Conservation (phyloP, 768 basidiomycete genomes). For the Boletus pseudo-olivaceus region DNA sequence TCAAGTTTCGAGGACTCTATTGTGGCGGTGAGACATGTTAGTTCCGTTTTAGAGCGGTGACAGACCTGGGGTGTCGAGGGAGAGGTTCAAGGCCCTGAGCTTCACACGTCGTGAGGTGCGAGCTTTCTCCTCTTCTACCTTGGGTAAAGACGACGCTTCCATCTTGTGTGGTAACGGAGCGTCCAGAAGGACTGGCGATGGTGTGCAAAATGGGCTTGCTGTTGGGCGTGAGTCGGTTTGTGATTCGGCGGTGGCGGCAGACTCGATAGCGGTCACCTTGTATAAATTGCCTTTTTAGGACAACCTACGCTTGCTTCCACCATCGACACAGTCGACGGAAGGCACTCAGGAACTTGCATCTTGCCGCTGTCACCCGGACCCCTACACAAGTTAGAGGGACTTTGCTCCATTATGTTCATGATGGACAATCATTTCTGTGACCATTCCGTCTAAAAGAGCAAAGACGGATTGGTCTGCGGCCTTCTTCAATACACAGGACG, state of each 20-base stretch:
- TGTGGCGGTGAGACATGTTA: constrained; percentile 4
- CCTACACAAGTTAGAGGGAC: not conserved
- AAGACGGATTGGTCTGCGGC: not conserved
- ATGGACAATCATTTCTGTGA: no score
- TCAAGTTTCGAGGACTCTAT: constrained; percentile 77
- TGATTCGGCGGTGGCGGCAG: constrained; percentile 12
- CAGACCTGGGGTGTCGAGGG: constrained; percentile 47
- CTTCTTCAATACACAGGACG: not conserved
- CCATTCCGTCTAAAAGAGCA: no score
- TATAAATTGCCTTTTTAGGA: constrained; percentile 15
- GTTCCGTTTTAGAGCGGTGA: constrained; percentile 1
- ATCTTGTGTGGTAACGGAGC: constrained; percentile 9
- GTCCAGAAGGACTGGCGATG: not conserved
- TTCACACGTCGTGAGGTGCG: constrained; percentile 55
- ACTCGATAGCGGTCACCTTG: not conserved
- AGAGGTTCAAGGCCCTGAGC: constrained; percentile 56
- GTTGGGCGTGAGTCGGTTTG: constrained; percentile 7
- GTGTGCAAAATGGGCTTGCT: not conserved
- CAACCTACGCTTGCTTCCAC: not conserved
- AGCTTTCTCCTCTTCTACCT: constrained; percentile 47
- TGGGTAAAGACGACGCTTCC: constrained; percentile 27
- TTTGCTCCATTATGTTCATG: not conserved
- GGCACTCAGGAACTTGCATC: no score
- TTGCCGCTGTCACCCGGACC: not conserved
- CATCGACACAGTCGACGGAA: no score